Percentiles rank a stretch among this genome's conserved stretches.
phyloP scores from a whole-genome alignment of 352 stramenopile species.

The Phytophthora melonis region DNA sequence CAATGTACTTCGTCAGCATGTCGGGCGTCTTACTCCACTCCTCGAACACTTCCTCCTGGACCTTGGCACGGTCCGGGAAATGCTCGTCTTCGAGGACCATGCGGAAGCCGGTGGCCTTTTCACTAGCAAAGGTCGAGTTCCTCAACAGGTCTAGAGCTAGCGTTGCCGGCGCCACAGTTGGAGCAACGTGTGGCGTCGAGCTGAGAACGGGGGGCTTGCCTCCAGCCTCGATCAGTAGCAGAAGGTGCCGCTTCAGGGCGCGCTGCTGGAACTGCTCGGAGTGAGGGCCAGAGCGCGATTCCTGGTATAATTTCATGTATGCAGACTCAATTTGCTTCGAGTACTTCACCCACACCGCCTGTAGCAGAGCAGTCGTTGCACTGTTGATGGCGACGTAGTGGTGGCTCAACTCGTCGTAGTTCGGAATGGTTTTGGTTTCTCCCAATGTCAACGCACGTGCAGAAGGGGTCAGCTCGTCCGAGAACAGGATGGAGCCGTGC shows the following conservation, averaged over 20 bases:
- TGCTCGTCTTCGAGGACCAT: constrained; percentile 70
- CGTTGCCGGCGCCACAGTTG: constrained; percentile 54
- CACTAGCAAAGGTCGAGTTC: constrained; percentile 74
- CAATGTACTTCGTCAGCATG: constrained; percentile 86
- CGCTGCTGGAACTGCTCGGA: constrained; percentile 82
- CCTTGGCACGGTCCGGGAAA: constrained; percentile 61
- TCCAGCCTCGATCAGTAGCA: constrained; percentile 71
- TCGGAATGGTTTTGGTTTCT: constrained; percentile 69
- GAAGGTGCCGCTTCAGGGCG: constrained; percentile 69
- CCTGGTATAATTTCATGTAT: constrained; percentile 61
- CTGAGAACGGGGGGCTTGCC: constrained; percentile 56
- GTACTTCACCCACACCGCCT: constrained; percentile 78
- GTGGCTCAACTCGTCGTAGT: constrained; percentile 69
- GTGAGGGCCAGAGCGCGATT: constrained; percentile 58
- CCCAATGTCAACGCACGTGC: constrained; percentile 67
- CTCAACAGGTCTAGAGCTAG: constrained; percentile 69
- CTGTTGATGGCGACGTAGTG: constrained; percentile 73
- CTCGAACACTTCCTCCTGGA: constrained; percentile 76
- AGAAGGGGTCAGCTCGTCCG: constrained; percentile 68
- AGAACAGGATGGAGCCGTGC: constrained; percentile 77
- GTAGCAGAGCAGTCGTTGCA: constrained; percentile 70
- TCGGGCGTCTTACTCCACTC: constrained; percentile 79
- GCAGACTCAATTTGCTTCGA: constrained; percentile 63
- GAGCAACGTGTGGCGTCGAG: constrained; percentile 49
- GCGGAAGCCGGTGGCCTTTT: constrained; percentile 71